Percentiles rank a stretch among this genome's conserved stretches.
Conservation (phyloP, 345 rosid genomes). For the Dipteronia dyeriana region DNA sequence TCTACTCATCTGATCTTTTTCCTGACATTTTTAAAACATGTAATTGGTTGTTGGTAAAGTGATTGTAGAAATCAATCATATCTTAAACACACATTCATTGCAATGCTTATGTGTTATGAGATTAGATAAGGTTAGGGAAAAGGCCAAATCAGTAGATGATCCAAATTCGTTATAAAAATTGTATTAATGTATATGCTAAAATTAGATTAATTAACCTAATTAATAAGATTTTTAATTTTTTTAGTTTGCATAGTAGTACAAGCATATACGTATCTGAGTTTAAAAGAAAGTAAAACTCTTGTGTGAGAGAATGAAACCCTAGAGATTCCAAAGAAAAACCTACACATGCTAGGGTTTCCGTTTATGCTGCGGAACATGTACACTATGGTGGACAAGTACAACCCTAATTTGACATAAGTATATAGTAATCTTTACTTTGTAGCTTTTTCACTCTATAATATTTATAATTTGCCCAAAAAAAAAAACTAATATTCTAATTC, state of each 20-base stretch:
- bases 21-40: too few species aligned
- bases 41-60: too few species aligned
- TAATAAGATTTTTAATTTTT: not conserved
- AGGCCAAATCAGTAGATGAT: too few species aligned
- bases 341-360: slow-evolving; percentile 14
- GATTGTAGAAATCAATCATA: too few species aligned
- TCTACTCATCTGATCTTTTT: too few species aligned
- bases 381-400: too few species aligned
- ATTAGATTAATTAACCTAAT: not conserved
- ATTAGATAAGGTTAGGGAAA: too few species aligned
- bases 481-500: not conserved
- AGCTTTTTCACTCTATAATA: not conserved
- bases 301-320: not conserved
- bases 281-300: not conserved
- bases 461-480: not conserved
- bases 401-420: slow-evolving; percentile 3
- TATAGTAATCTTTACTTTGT: slow-evolving; percentile 10
- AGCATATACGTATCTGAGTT: slow-evolving; percentile 20
- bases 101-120: too few species aligned
- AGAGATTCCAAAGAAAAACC: slow-evolving; percentile 19
- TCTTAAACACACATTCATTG: too few species aligned
- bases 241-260: not conserved
- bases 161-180: too few species aligned
- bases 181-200: too few species aligned
- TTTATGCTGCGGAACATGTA: not conserved